These are phyloP conservation scores for Leucoagaricus sp. DNA, from an alignment of 1,284 basidiomycete species.

Conservation along the genomic window DNA sequence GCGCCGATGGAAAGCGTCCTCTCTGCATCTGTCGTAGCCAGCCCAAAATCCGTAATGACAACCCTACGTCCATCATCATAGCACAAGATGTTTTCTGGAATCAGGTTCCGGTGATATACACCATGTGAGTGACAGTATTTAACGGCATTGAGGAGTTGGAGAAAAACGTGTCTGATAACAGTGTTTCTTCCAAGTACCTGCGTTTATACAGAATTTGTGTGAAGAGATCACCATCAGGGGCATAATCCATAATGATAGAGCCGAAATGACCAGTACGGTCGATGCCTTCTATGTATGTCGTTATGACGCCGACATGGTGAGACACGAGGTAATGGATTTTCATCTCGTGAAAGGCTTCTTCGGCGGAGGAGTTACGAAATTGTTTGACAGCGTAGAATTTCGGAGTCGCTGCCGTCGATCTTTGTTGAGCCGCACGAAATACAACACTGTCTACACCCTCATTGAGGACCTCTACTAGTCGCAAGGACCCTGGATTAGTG, in stretches of 20 bases:
- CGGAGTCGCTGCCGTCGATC: slow-evolving; percentile 40
- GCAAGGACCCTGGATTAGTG: slow-evolving; percentile 81
- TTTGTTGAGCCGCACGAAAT: slow-evolving; percentile 81
- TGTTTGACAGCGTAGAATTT: slow-evolving; percentile 92
- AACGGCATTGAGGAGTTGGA: slow-evolving; percentile 93
- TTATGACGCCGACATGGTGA: slow-evolving; percentile 86
- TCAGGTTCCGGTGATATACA: slow-evolving; percentile 97
- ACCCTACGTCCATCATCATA: slow-evolving; percentile 79
- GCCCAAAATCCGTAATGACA: slow-evolving; percentile 94
- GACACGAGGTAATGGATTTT: slow-evolving; percentile 88
- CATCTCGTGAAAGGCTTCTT: slow-evolving; percentile 71
- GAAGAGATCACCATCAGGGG: slow-evolving; percentile 89
- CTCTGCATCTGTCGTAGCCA: slow-evolving; percentile 91
- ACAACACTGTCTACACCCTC: slow-evolving; percentile 96
- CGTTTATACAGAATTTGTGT: slow-evolving; percentile 78
- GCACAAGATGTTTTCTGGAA: slow-evolving; percentile 97
- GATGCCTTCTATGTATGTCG: slow-evolving; percentile 86
- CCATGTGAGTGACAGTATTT: slow-evolving; percentile 86
- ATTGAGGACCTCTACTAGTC: slow-evolving; percentile 90
- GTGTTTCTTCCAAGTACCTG: slow-evolving; percentile 76
- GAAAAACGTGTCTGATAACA: slow-evolving; percentile 85
- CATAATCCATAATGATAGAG: slow-evolving; percentile 78
- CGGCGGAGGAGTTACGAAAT: slow-evolving; percentile 56
- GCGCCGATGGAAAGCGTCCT: slow-evolving; percentile 97
- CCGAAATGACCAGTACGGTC: slow-evolving; percentile 71